phyloP scores from a whole-genome alignment of 495 filamentous ascomycete species.

The Penicillium cosmopolitanum region DNA sequence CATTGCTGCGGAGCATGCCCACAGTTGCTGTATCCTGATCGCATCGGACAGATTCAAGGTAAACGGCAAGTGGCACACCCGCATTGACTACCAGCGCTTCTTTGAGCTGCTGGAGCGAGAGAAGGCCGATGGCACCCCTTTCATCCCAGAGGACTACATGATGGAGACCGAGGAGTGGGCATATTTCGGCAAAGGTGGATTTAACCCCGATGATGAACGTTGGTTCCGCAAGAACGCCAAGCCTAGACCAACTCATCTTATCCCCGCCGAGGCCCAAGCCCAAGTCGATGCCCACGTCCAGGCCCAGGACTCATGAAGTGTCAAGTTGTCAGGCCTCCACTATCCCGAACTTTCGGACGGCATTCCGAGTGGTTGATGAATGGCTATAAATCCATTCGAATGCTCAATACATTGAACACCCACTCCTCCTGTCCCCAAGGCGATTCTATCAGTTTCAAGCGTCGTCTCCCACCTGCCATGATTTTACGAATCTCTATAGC shows the following conservation, averaged over 20 bases:
- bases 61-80: conserved; percentile 83
- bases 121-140: conserved; percentile 59
- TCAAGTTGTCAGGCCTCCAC: not conserved
- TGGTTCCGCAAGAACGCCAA: conserved; percentile 76
- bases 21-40: conserved; percentile 89
- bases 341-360: conserved; percentile 10
- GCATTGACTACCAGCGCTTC: conserved; percentile 88
- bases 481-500: not conserved
- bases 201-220: conserved; percentile 86
- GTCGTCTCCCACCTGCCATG: not conserved
- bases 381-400: not conserved
- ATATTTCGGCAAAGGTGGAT: conserved; percentile 90
- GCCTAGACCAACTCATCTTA: conserved; percentile 4
- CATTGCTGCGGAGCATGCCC: conserved; percentile 91
- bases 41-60: conserved; percentile 74
- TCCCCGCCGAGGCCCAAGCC: too few relatives aligned
- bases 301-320: conserved; percentile 11
- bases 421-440: too few relatives aligned
- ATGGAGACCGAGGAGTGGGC: conserved; percentile 90
- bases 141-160: conserved; percentile 89
- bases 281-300: conserved; percentile 16
- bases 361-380: not conserved
- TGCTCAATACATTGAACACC: not conserved
- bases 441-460: not conserved
- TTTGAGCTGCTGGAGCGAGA: conserved; percentile 78